A percentile compares a stretch with the other conserved stretches of the same genome.
These are phyloP conservation scores for Tagetes patula DNA, from an alignment of 129 eudicot genomes.

Conservation along the genomic window DNA sequence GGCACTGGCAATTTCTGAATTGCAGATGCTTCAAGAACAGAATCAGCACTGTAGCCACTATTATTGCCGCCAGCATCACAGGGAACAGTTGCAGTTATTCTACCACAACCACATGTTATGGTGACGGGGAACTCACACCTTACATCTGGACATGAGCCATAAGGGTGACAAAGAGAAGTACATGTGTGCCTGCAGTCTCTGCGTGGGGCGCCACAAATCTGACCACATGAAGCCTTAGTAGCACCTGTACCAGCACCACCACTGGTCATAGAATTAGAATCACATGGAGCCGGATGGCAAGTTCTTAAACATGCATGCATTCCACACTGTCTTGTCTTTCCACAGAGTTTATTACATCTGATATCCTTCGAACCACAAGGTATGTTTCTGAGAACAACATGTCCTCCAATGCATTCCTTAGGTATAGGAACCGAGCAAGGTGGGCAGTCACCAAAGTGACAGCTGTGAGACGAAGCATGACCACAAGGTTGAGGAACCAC, in stretches of 20 bases:
- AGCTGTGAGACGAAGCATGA: conserved; percentile 82
- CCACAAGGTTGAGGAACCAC: conserved; percentile 92
- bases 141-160: conserved; percentile 65
- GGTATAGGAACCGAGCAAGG: conserved; percentile 87
- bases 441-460: conserved; percentile 97
- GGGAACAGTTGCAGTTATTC: conserved; percentile 71
- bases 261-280: conserved; percentile 39
- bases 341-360: conserved; percentile 85
- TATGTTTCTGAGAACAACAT: conserved; percentile 78
- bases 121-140: conserved; percentile 89
- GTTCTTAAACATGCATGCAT: conserved; percentile 93
- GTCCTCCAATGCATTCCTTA: conserved; percentile 95
- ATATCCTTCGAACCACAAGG: conserved; percentile 96
- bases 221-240: conserved; percentile 73
- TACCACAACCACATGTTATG: conserved; percentile 79
- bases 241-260: conserved; percentile 44
- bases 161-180: conserved; percentile 75
- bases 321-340: conserved; percentile 92
- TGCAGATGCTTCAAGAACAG: conserved; percentile 72
- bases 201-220: conserved; percentile 91
- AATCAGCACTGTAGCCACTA: conserved; percentile 53
- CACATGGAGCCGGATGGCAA: conserved; percentile 87
- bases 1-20: conserved; percentile 72
- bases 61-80: conserved; percentile 88
- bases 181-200: conserved; percentile 97